Evolutionary conservation across 163 green algal species (phyloP).

Genomic region (Trebouxia gelatinosa): DNA sequence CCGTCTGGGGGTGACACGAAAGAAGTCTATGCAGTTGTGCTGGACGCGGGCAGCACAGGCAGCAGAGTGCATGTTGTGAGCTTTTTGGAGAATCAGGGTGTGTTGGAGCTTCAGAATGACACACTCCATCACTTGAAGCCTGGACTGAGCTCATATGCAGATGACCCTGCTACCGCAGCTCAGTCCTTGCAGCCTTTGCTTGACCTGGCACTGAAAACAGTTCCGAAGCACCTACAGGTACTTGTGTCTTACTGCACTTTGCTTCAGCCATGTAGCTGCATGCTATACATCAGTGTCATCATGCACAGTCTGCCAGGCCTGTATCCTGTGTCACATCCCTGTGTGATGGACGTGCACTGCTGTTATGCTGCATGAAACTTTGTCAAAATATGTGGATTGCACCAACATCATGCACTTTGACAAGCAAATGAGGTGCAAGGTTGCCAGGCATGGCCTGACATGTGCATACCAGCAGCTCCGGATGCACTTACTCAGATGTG

Average conservation of each 20-base stretch:
- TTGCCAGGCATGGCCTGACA: too few species aligned
- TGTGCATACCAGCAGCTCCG: too few species aligned
- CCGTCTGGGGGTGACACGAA: conserved; percentile 7
- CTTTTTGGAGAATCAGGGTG: conserved; percentile 37
- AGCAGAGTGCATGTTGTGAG: conserved; percentile 91
- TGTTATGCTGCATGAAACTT: too few species aligned
- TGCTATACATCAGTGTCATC: not conserved
- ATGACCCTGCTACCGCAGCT: conserved; percentile 73
- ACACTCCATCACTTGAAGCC: conserved; percentile 94
- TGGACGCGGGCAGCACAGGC: conserved; percentile 94
- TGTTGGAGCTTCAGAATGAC: conserved; percentile 77
- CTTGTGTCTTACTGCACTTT: not conserved
- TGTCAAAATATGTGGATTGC: too few species aligned
- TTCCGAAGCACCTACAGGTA: conserved; percentile 72
- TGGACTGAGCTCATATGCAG: conserved; percentile 83
- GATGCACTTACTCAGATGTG: too few species aligned
- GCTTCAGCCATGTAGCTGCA: not conserved
- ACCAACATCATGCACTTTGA: too few species aligned
- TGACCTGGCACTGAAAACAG: conserved; percentile 72
- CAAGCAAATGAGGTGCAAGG: too few species aligned
- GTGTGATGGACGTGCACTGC: too few species aligned
- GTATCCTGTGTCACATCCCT: not conserved
- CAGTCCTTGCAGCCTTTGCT: conserved; percentile 82
- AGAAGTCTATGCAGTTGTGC: conserved; percentile 80
- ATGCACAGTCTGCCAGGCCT: not conserved